A percentile compares a stretch with the other conserved stretches of the same genome.
Conservation (phyloP, 2,329 filamentous ascomycete genomes). For the Ascochyta lentis region DNA sequence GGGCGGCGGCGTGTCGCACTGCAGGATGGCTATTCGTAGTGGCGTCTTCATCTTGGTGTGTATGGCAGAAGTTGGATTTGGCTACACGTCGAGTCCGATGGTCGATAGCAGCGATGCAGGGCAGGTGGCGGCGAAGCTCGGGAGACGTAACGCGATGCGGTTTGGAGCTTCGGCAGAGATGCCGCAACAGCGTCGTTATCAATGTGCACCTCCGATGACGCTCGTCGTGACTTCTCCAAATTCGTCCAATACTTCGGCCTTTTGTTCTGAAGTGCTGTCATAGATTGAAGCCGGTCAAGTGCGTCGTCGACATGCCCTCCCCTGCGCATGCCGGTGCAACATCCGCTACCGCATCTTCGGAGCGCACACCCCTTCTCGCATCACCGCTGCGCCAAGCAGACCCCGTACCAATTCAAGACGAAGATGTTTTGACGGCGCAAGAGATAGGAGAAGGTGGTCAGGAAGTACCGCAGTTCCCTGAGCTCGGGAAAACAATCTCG, state of each 20-base stretch:
- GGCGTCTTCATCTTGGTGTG: constrained; percentile 43
- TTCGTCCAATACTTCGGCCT: not conserved
- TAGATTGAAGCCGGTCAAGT: not conserved
- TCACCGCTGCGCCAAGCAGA: constrained; percentile 20
- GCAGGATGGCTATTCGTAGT: constrained; percentile 83
- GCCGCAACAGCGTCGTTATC: not conserved
- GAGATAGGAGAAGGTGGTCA: constrained; percentile 32
- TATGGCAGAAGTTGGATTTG: not conserved
- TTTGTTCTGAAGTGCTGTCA: too few species aligned
- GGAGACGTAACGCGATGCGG: constrained; percentile 9
- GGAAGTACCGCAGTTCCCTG: constrained; percentile 31
- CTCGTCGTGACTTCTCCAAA: not conserved
- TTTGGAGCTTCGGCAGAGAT: constrained; percentile 4
- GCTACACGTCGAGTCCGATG: constrained; percentile 5
- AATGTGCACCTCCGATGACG: constrained; percentile 10
- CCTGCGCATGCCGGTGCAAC: constrained; percentile 3
- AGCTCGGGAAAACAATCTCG: constrained; percentile 27
- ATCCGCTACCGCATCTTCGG: constrained; percentile 23
- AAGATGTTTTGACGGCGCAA: constrained; percentile 29
- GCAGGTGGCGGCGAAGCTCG: constrained; percentile 9
- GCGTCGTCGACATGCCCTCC: constrained; percentile 4
- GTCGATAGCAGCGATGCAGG: constrained; percentile 1
- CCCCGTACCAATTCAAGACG: constrained; percentile 31
- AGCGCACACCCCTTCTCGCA: constrained; percentile 45
- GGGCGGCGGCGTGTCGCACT: constrained; percentile 80